Percentiles rank a stretch among this genome's conserved stretches.
phyloP scores from a whole-genome alignment of 1,284 basidiomycete species.

The Athelia sp. region DNA sequence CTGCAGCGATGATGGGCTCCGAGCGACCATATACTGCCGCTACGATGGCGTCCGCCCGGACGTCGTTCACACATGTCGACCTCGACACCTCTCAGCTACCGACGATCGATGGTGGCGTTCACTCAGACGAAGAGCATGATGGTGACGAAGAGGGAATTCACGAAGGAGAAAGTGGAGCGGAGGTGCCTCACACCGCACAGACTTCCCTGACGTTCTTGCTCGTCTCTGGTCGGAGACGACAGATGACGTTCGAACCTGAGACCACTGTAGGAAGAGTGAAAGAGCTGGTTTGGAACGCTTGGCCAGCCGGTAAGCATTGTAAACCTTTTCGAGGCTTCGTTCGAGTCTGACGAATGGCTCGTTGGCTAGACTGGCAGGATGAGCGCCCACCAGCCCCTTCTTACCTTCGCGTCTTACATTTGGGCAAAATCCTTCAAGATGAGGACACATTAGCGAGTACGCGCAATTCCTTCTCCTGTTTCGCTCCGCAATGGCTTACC shows the following conservation, averaged over 20 bases:
- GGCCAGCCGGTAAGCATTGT: conserved; percentile 67
- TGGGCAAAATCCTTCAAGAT: conserved; percentile 82
- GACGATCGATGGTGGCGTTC: background rate
- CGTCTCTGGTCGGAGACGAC: conserved; percentile 66
- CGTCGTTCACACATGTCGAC: background rate
- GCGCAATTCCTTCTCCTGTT: conserved; percentile 6
- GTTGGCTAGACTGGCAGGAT: conserved; percentile 66
- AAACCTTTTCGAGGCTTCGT: background rate
- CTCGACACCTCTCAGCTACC: background rate
- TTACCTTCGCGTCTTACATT: conserved; percentile 73
- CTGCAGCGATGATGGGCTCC: too few relatives aligned
- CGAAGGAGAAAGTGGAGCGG: background rate
- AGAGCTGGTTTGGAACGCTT: conserved; percentile 81
- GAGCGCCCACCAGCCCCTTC: conserved; percentile 77
- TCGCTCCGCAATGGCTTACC: too few relatives aligned
- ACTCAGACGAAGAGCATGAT: background rate
- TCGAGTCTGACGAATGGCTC: background rate
- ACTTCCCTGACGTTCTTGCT: conserved; percentile 70
- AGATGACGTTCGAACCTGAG: conserved; percentile 76
- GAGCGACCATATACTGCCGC: background rate
- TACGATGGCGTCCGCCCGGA: background rate
- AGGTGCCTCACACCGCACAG: conserved; percentile 36
- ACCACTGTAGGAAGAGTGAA: conserved; percentile 78
- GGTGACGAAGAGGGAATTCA: background rate
- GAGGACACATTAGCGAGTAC: conserved; percentile 71